Evolutionary conservation across 805 yeast species (phyloP).

Genomic region (Komagataella pseudopastoris): DNA sequence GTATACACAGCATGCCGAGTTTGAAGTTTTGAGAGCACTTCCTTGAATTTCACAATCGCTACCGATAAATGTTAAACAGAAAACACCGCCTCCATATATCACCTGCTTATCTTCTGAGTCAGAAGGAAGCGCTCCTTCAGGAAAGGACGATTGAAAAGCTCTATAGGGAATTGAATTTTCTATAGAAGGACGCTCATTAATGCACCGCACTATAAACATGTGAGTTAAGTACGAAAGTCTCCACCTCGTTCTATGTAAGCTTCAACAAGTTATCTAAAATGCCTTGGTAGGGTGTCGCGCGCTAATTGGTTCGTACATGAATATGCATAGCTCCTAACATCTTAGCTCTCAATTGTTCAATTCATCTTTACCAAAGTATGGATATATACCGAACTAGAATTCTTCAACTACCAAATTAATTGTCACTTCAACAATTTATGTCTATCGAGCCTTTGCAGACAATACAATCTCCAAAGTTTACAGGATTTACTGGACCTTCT

Average conservation of each 20-base stretch:
- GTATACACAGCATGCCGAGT: constrained; percentile 1
- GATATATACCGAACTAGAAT: background rate
- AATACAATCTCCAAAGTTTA: background rate
- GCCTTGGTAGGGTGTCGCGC: background rate
- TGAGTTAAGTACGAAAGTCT: background rate
- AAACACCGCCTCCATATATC: constrained; percentile 3
- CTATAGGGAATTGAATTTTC: background rate
- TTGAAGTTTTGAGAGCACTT: background rate
- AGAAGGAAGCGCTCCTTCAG: background rate
- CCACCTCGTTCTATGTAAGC: background rate
- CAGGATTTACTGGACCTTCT: background rate
- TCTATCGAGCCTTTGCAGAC: background rate
- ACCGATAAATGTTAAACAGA: background rate
- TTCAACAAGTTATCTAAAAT: background rate
- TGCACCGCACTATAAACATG: background rate
- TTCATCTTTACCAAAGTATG: background rate
- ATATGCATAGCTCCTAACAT: background rate
- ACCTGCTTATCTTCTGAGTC: background rate
- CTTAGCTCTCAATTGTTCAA: background rate
- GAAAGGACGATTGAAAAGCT: background rate
- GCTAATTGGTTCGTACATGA: background rate
- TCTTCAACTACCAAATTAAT: background rate
- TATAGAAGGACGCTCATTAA: background rate
- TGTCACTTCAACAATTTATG: background rate
- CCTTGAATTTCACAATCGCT: background rate